Conservation (phyloP, 1,284 basidiomycete species). For the Moesziomyces sp. region DNA sequence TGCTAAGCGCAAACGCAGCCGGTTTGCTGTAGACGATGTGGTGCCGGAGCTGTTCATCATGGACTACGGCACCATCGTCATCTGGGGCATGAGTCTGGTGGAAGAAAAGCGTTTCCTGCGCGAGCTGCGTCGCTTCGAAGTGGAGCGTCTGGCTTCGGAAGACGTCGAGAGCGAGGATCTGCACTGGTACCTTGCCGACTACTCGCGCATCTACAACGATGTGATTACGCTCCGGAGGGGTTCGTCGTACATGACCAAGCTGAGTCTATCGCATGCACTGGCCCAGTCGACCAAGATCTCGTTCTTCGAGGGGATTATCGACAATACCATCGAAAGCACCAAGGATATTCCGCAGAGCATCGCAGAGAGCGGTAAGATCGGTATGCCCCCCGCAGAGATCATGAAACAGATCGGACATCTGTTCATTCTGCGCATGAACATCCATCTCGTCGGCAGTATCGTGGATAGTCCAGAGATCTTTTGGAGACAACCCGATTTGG, state of each 20-base stretch:
- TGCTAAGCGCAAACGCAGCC: conserved; percentile 34
- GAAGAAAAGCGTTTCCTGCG: conserved; percentile 91
- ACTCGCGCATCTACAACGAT: conserved; percentile 91
- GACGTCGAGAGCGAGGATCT: conserved; percentile 88
- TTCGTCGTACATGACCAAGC: conserved; percentile 96
- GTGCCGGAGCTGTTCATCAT: conserved; percentile 77
- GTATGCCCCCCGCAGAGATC: conserved; percentile 77
- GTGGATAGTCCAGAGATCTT: conserved; percentile 95
- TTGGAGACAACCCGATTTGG: conserved; percentile 83
- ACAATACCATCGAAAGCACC: conserved; percentile 92
- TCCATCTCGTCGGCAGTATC: conserved; percentile 94
- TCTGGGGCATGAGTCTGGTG: conserved; percentile 95
- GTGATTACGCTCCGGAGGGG: conserved; percentile 94
- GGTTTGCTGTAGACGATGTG: conserved; percentile 51
- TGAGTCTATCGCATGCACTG: conserved; percentile 91
- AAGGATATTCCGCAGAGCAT: conserved; percentile 95
- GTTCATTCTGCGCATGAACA: conserved; percentile 92
- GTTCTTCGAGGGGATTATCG: conserved; percentile 82
- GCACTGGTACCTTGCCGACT: conserved; percentile 96
- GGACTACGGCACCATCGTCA: conserved; percentile 90
- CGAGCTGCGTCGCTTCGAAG: conserved; percentile 84
- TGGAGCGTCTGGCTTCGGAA: conserved; percentile 77
- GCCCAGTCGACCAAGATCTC: conserved; percentile 94
- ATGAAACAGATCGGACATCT: conserved; percentile 94
- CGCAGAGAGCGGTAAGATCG: conserved; percentile 91